These are phyloP conservation scores for Leishmania tropica DNA, from an alignment of 208 protist species.

Conservation along the genomic window DNA sequence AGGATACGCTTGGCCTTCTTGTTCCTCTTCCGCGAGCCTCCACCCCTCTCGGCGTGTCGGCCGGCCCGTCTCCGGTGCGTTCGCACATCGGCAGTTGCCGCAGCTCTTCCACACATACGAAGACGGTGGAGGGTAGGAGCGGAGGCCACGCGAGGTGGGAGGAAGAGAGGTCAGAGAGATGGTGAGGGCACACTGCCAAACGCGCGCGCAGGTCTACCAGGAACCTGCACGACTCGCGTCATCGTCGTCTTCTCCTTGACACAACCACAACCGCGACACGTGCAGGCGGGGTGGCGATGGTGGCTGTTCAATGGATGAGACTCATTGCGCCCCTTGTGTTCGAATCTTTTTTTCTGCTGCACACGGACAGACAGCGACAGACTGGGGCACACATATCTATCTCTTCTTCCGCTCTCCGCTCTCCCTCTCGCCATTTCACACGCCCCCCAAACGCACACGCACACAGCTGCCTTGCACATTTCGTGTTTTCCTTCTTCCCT, in stretches of 20 bases:
- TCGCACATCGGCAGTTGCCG: background rate
- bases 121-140: background rate
- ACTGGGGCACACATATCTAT: background rate
- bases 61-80: background rate
- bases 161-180: background rate
- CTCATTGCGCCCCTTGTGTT: background rate
- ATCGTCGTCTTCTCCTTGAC: background rate
- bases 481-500: background rate
- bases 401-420: background rate
- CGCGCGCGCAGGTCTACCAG: background rate
- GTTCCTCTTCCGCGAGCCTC: background rate
- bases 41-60: background rate
- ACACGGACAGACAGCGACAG: background rate
- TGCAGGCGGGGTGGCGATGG: background rate
- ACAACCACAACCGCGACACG: background rate
- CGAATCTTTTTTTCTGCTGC: background rate
- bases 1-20: background rate
- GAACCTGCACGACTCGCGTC: background rate
- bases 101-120: background rate
- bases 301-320: background rate
- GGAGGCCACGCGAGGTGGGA: background rate
- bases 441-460: background rate
- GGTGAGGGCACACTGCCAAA: background rate
- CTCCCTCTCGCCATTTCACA: background rate
- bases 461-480: background rate